Evolutionary conservation across 148 eudicot genomes (phyloP), one percentile per base, ranked within the genome.

Genomic region (Tetragonia tetragonoides): DNA sequence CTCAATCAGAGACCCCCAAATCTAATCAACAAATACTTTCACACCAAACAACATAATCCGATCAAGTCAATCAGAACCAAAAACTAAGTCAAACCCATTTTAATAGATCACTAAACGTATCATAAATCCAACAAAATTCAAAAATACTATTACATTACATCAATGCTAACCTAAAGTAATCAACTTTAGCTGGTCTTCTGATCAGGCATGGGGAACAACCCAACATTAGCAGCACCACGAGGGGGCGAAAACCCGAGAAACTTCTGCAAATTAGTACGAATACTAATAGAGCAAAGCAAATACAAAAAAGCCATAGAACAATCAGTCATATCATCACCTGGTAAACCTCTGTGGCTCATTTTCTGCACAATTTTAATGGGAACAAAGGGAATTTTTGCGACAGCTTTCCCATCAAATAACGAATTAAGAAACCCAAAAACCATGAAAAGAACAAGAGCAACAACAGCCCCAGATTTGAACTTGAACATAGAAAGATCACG

Each of bases 261-360:
- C 88, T 93, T 96, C 92, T 96, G 99, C 85, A 96, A 82, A 84
- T 96, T 96, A 9, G 99, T 93, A 40, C 99, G 82, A 44, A 96
- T 93, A 80, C 99, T 93, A 60, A 96, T 86, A 66, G 98, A 93
- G 69, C 99, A 96, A 76, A 96, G 70, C 73, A 96, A 79, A 28
- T 96, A 93, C 75, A 96, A n/a, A 86, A 96, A 96, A 42, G 98
- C 99, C 99, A 96, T 96, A 0, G 99, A 93, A 75, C 98, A 96
- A 90, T 96, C 99, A 16, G 99, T 96, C 89, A 84, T 81, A 78
- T 96, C 99, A 53, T 91, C 92, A 39, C 99, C 97, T 0, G 84
- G 82, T 81, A 96, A 78, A 2, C 96, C 96, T 7, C 98, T 64
- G 28, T 90, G 99, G 63, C 93, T 89, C 98, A 96, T 96, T 87